A percentile compares a stretch with the other conserved stretches of the same genome.
Conservation (phyloP, 257 asterid species). For the Verbena officinalis region DNA sequence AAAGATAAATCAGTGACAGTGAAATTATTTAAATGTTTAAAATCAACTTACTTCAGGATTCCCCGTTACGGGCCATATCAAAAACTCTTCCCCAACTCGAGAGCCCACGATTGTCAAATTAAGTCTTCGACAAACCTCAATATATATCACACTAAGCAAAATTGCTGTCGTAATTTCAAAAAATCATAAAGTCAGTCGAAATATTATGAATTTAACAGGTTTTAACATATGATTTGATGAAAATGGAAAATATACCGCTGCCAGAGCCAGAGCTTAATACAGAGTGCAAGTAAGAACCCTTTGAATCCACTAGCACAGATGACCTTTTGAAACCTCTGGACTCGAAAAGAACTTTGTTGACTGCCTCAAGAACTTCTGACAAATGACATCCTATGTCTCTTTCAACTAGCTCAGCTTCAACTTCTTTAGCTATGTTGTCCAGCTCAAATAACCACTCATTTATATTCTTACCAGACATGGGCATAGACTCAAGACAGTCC, state of each 20-base stretch:
- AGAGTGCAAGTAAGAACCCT: constrained; percentile 83
- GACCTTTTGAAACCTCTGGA: constrained; percentile 83
- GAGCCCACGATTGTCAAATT: constrained; percentile 91
- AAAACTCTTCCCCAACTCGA: constrained; percentile 97
- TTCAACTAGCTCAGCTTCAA: constrained; percentile 79
- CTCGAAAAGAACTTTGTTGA: constrained; percentile 75
- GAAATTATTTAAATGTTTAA: background rate
- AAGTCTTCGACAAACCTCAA: constrained; percentile 94
- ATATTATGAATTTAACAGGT: constrained; percentile 6
- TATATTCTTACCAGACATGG: constrained; percentile 72
- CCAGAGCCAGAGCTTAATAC: constrained; percentile 73
- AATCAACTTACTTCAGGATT: constrained; percentile 79
- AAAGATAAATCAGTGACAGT: background rate
- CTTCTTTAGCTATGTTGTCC: constrained; percentile 80
- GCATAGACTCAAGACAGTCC: constrained; percentile 66
- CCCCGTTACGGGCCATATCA: constrained; percentile 94
- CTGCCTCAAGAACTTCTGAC: constrained; percentile 84
- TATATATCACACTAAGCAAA: constrained; percentile 87
- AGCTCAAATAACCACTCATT: constrained; percentile 79
- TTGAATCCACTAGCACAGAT: constrained; percentile 67
- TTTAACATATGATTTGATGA: constrained; percentile 3
- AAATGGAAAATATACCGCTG: constrained; percentile 64
- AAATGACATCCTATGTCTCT: constrained; percentile 85
- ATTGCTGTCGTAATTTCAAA: constrained; percentile 58
- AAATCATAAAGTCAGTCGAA: constrained; percentile 19